Evolutionary conservation across 371 early-diverging fungal species (phyloP).

Genomic region (Syncephalastrum monosporum): DNA sequence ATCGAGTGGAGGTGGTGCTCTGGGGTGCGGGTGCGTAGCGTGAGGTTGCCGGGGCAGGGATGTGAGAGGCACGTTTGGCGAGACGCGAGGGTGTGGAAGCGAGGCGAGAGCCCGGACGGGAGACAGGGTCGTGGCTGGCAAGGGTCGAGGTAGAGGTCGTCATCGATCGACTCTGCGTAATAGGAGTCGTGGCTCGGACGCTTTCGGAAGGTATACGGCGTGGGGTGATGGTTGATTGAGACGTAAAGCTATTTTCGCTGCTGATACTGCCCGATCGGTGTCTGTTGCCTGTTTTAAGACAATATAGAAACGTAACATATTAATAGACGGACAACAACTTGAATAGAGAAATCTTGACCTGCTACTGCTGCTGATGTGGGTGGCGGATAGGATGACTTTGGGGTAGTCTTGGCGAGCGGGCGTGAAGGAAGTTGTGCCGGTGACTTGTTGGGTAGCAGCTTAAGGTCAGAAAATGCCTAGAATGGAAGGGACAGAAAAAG

Average conservation of each 20-base stretch:
- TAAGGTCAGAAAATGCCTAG: no score
- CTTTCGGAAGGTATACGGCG: slow-evolving; percentile 31
- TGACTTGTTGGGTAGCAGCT: no score
- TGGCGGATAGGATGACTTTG: no score
- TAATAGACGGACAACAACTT: no score
- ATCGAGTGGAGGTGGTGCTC: slow-evolving; percentile 9
- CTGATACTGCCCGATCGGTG: slow-evolving; percentile 40
- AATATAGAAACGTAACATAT: no score
- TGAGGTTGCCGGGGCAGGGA: slow-evolving; percentile 31
- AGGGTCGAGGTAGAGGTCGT: slow-evolving; percentile 10
- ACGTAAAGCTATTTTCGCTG: slow-evolving; percentile 45
- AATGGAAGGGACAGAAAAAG: no score
- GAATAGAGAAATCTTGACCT: no score
- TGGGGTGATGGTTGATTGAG: slow-evolving; percentile 43
- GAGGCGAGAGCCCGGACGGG: slow-evolving; percentile 6
- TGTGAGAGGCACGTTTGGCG: slow-evolving; percentile 47
- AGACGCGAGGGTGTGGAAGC: slow-evolving; percentile 16
- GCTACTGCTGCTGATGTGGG: no score
- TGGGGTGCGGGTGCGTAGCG: slow-evolving; percentile 5
- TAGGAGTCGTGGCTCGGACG: slow-evolving; percentile 29
- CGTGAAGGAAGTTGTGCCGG: neutral
- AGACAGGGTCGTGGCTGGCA: neutral
- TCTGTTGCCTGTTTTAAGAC: neutral
- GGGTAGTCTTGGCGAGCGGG: no score
- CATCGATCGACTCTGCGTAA: slow-evolving; percentile 18